Base-by-base conservation (phyloP, 257 asterid genomes). In the Salvia hispanica region DNA sequence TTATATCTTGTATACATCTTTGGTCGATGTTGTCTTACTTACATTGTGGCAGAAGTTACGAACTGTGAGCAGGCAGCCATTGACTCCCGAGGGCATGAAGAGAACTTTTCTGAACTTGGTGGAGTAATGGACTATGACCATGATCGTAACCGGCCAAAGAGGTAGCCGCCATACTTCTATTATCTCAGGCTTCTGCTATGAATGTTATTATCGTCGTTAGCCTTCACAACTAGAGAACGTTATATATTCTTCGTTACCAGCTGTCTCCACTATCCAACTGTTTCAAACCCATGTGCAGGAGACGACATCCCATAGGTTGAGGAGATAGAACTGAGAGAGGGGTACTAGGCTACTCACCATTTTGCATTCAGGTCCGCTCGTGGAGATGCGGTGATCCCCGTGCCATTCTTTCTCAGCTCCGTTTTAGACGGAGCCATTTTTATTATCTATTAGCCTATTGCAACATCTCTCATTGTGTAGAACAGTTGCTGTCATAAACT, bases 41-140 rank as follows among this genome's bases (percentile, higher is more conserved):
- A 92, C 96, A 39, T 82, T 83, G 83, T 89, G 97, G 96, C 97
- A 89, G 97, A 92, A 88, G 97, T 85, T 92, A 83, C 86, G 74
- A 83, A 86, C 92, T 88, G 84, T 88, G 70, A 89, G 95, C 97
- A 90, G 97, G 96, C 90, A 67, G 88, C 81, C 72, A 40, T 76
- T 74, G 93, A 88, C 70, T 73, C 72, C 88, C 81, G 93, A 80
- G 95, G 95, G 78, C 91, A 88, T 64, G 96, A 88, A 80, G 98
- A 88, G 89, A 77, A 84, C 91, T 80, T 77, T 85, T 76, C 93
- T 83, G 95, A 86, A 88, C 84, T 78, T 77, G 90, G 90, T 67
- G 96, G 96, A 84, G 91, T 90, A 84, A 92, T 92, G 96, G 91
- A 87, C 78, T 84, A 68, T 46, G 97, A 86, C 79, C 93, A 84